These are phyloP conservation scores for Psilocybe sp. DNA, from an alignment of 768 basidiomycete species.

Conservation along the genomic window DNA sequence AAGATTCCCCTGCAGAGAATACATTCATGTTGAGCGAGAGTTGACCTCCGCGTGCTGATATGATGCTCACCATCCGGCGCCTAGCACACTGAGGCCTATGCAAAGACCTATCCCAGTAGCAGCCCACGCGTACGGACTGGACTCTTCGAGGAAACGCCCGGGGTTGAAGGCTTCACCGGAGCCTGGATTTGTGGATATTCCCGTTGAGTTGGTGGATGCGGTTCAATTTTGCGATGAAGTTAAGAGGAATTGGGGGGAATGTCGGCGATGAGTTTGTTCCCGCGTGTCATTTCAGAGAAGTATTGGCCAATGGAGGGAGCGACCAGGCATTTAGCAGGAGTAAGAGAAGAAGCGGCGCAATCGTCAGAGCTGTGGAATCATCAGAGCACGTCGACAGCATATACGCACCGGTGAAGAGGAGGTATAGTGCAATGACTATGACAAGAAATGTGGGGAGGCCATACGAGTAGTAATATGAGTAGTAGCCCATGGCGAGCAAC, in stretches of 20 bases:
- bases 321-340: background rate
- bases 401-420: constrained; percentile 81
- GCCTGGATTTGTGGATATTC: constrained; percentile 35
- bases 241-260: background rate
- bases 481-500: constrained; percentile 41
- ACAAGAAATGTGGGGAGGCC: constrained; percentile 67
- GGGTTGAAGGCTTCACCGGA: constrained; percentile 93
- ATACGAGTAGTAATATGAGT: constrained; percentile 61
- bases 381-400: background rate
- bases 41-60: background rate
- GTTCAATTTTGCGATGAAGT: too few relatives aligned
- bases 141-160: constrained; percentile 90
- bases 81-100: constrained; percentile 89
- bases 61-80: constrained; percentile 85
- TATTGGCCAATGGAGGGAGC: background rate
- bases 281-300: background rate
- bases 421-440: constrained; percentile 73
- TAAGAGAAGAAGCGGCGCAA: background rate
- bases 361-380: constrained; percentile 1
- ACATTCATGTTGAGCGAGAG: constrained; percentile 5
- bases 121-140: constrained; percentile 92
- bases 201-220: too few relatives aligned
- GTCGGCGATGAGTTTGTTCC: background rate
- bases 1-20: constrained; percentile 82
- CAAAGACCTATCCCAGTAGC: constrained; percentile 88